phyloP scores from a whole-genome alignment of 129 eudicot genomes.

The Sambucus nigra region DNA sequence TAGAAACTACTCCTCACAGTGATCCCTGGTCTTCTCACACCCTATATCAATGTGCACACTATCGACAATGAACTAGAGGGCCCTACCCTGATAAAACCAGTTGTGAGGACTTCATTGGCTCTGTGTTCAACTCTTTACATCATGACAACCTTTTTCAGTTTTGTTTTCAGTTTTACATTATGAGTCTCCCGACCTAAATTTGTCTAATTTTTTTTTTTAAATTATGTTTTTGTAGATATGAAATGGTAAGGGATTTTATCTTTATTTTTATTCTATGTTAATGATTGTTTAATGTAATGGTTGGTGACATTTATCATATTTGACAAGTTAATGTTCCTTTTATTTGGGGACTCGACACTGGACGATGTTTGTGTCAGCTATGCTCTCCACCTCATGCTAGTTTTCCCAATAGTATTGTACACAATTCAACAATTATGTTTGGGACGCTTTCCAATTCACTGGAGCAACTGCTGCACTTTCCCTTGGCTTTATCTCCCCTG shows the following conservation, averaged over 20 bases:
- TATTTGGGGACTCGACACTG: slow-evolving; percentile 74
- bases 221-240: too few species aligned
- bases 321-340: slow-evolving; percentile 59
- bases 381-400: slow-evolving; percentile 59
- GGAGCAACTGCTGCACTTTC: slow-evolving; percentile 53
- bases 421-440: slow-evolving; percentile 39
- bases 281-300: too few species aligned
- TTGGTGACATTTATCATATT: too few species aligned
- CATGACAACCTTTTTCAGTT: slow-evolving; percentile 81
- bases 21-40: slow-evolving; percentile 80
- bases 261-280: too few species aligned
- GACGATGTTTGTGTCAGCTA: slow-evolving; percentile 79
- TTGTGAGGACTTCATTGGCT: slow-evolving; percentile 52
- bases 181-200: too few species aligned
- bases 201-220: too few species aligned
- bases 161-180: too few species aligned
- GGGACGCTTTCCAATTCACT: slow-evolving; percentile 54
- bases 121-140: slow-evolving; percentile 71
- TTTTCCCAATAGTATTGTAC: slow-evolving; percentile 53
- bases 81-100: slow-evolving; percentile 37
- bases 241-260: too few species aligned
- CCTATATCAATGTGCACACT: slow-evolving; percentile 73
- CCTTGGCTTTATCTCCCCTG: slow-evolving; percentile 50
- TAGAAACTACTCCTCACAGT: slow-evolving; percentile 61
- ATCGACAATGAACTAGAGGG: slow-evolving; percentile 56